These are phyloP conservation scores for Pseudogymnoascus sp. DNA, from an alignment of 2,329 filamentous ascomycete species.

Conservation along the genomic window DNA sequence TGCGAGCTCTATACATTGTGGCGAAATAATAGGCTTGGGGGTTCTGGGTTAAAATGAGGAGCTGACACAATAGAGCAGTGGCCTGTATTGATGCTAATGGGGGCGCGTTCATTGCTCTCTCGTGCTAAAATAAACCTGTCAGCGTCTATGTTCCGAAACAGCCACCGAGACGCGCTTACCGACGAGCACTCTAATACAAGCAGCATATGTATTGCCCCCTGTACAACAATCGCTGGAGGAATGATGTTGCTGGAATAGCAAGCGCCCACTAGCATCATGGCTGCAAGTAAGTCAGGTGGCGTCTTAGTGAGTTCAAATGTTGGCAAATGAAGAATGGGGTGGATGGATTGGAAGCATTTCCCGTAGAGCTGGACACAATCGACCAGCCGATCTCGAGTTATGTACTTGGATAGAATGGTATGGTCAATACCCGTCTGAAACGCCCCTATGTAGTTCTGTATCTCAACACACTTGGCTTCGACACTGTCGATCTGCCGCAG, in stretches of 20 bases:
- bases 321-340: neutral
- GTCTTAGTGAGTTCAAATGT: neutral
- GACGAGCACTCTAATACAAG: neutral
- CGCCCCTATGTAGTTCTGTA: neutral
- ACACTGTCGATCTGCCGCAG: neutral
- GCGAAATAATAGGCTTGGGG: neutral
- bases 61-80: neutral
- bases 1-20: neutral
- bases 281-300: neutral
- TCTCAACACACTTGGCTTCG: neutral
- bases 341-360: neutral
- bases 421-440: neutral
- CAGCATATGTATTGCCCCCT: conserved; percentile 2
- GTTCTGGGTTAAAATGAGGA: conserved; percentile 4
- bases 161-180: neutral
- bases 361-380: neutral
- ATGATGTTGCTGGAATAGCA: neutral
- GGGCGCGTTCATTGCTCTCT: neutral
- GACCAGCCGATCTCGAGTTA: neutral
- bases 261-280: neutral
- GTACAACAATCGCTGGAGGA: neutral
- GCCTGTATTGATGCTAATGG: neutral
- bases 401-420: neutral
- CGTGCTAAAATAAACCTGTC: neutral
- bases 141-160: neutral